phyloP scores from a whole-genome alignment of 2,329 filamentous ascomycete species.

The Calonectria crousiana region DNA sequence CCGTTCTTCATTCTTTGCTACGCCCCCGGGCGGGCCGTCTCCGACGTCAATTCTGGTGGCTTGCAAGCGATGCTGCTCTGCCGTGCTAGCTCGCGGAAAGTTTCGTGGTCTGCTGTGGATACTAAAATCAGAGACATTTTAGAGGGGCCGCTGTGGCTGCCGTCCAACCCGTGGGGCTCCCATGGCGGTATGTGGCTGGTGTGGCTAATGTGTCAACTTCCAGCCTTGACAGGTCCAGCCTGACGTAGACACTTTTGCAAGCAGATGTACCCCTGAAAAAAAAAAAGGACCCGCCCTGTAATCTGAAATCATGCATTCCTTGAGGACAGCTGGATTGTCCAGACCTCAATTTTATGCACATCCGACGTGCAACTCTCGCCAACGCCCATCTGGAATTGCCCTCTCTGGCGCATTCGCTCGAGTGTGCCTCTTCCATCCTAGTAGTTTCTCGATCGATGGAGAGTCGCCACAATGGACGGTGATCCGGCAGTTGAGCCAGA shows the following conservation, averaged over 20 bases:
- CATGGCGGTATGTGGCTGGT: neutral
- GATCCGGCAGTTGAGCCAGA: conserved; percentile 76
- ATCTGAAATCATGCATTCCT: conserved; percentile 35
- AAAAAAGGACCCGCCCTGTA: conserved; percentile 34
- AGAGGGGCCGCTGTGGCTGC: conserved; percentile 16
- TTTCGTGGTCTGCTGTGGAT: conserved; percentile 2
- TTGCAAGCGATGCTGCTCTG: neutral
- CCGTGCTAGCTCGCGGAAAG: conserved; percentile 8
- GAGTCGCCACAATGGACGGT: conserved; percentile 71
- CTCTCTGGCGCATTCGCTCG: conserved; percentile 17
- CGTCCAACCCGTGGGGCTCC: neutral
- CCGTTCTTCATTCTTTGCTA: neutral
- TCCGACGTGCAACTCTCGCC: conserved; percentile 6
- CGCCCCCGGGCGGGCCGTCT: conserved; percentile 11
- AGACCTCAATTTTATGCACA: conserved; percentile 32
- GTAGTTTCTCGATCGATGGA: conserved; percentile 36
- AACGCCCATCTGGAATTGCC: conserved; percentile 31
- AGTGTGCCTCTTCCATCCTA: conserved; percentile 10
- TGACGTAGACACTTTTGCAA: conserved; percentile 17
- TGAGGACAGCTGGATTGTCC: conserved; percentile 43
- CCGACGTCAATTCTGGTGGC: neutral
- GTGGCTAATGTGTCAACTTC: conserved; percentile 11
- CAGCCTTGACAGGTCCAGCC: neutral
- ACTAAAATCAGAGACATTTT: neutral
- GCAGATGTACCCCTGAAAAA: conserved; percentile 38